Evolutionary conservation across 306 rosid species (phyloP).

Genomic region (Lupinus albus): DNA sequence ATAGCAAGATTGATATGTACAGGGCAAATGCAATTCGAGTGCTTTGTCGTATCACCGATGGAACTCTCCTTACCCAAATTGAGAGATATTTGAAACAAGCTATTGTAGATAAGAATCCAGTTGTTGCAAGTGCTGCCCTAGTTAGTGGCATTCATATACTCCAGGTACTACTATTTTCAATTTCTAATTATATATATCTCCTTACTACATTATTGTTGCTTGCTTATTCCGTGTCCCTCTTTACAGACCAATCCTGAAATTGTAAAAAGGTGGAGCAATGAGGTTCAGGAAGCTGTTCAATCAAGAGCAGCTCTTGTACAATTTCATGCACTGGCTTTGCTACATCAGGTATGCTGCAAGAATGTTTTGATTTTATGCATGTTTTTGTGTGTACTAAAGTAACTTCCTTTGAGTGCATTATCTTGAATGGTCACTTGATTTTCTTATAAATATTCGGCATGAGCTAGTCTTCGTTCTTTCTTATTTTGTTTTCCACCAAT

Average conservation of each 20-base stretch:
- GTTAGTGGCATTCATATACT: slow-evolving; percentile 97
- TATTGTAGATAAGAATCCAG: slow-evolving; percentile 91
- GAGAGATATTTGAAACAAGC: slow-evolving; percentile 98
- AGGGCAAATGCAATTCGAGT: slow-evolving; percentile 99
- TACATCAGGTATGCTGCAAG: slow-evolving; percentile 78
- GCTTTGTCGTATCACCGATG: slow-evolving; percentile 93
- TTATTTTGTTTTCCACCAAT: slow-evolving; percentile 21
- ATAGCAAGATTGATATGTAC: slow-evolving; percentile 95
- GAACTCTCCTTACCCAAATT: slow-evolving; percentile 95
- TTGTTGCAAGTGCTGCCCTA: slow-evolving; percentile 97
- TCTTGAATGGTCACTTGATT: no score
- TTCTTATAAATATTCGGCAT: slow-evolving; percentile 13
- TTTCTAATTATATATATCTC: slow-evolving; percentile 3
- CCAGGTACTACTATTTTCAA: slow-evolving; percentile 61
- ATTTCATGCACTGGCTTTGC: slow-evolving; percentile 91
- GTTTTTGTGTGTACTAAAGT: slow-evolving; percentile 21
- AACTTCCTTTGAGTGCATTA: no score
- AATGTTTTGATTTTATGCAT: slow-evolving; percentile 36
- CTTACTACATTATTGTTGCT: slow-evolving; percentile 18
- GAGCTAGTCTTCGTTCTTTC: slow-evolving; percentile 25
- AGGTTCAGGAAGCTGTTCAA: slow-evolving; percentile 99
- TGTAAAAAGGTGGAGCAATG: slow-evolving; percentile 94
- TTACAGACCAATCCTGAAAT: slow-evolving; percentile 94
- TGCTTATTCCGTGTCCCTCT: slow-evolving; percentile 21
- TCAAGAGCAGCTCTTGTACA: slow-evolving; percentile 99